Conservation (phyloP, 2,329 filamentous ascomycete genomes). For the Trichoderma oligosporum region DNA sequence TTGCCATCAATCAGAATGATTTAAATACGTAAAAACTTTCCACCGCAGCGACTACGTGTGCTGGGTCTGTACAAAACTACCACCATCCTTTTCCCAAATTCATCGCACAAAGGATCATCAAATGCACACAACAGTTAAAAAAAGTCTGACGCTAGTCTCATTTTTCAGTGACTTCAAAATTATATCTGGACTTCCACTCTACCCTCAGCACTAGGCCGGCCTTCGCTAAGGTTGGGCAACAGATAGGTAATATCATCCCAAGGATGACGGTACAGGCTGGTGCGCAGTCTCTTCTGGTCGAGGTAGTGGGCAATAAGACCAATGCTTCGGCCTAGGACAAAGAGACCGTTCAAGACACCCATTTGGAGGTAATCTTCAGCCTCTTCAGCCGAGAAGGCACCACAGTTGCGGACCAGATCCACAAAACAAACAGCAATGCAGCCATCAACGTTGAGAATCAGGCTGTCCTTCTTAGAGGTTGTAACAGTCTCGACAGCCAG, state of each 20-base stretch:
- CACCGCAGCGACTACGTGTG: slow-evolving; percentile 34
- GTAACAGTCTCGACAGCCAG: slow-evolving; percentile 97
- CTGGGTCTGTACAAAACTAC: slow-evolving; percentile 38
- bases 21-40: slow-evolving; percentile 28
- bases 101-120: too few relatives aligned
- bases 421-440: slow-evolving; percentile 99
- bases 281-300: slow-evolving; percentile 98
- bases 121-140: slow-evolving; percentile 30
- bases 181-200: slow-evolving; percentile 85
- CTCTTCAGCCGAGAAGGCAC: slow-evolving; percentile 93
- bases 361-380: slow-evolving; percentile 98
- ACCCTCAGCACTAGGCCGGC: slow-evolving; percentile 71
- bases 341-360: slow-evolving; percentile 99
- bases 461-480: slow-evolving; percentile 99
- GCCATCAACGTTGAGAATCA: slow-evolving; percentile 98
- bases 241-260: slow-evolving; percentile 99
- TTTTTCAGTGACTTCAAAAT: slow-evolving; percentile 25
- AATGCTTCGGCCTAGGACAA: slow-evolving; percentile 94
- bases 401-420: slow-evolving; percentile 94
- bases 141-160: slow-evolving; percentile 26
- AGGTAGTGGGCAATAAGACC: slow-evolving; percentile 99
- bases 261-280: slow-evolving; percentile 96
- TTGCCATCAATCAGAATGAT: slow-evolving; percentile 31
- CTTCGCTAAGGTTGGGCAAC: slow-evolving; percentile 72
- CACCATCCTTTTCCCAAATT: slow-evolving; percentile 28